These are phyloP conservation scores for Gossypium sturtianum DNA, from an alignment of 345 rosid species.

Conservation along the genomic window DNA sequence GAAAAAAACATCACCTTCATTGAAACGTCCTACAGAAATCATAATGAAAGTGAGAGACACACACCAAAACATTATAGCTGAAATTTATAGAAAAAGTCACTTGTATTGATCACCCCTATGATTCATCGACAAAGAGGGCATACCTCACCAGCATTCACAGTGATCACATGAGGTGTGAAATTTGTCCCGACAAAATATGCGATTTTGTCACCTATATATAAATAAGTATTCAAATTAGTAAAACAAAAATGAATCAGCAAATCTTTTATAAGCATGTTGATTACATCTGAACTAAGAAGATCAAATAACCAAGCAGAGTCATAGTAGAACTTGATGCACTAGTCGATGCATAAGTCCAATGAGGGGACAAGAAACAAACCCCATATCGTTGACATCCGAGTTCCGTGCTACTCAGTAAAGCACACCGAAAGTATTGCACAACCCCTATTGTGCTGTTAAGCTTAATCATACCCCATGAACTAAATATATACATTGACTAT, in stretches of 20 bases:
- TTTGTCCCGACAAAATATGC: slow-evolving; percentile 57
- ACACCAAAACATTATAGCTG: not conserved
- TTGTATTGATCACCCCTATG: not conserved
- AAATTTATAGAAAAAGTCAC: not conserved
- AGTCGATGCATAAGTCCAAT: not conserved
- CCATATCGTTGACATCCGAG: not conserved
- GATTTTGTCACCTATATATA: slow-evolving; percentile 46
- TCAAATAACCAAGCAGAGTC: not conserved
- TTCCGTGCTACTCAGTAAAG: not conserved
- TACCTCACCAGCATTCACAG: slow-evolving; percentile 92
- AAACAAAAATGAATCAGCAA: not conserved
- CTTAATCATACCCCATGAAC: not conserved
- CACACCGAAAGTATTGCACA: not conserved
- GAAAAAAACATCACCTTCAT: slow-evolving; percentile 92
- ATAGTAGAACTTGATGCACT: not conserved
- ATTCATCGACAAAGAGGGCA: slow-evolving; percentile 7
- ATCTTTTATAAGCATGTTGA: not conserved
- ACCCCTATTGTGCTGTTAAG: not conserved
- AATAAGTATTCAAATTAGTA: slow-evolving; percentile 13
- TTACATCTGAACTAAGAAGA: not conserved
- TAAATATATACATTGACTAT: no score
- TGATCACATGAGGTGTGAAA: slow-evolving; percentile 80
- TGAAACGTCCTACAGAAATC: slow-evolving; percentile 61
- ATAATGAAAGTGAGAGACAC: slow-evolving; percentile 6
- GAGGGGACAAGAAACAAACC: not conserved